Percentiles rank a stretch among this genome's conserved stretches.
phyloP scores from a whole-genome alignment of 1,284 basidiomycete species.

The Malassezia psittaci region DNA sequence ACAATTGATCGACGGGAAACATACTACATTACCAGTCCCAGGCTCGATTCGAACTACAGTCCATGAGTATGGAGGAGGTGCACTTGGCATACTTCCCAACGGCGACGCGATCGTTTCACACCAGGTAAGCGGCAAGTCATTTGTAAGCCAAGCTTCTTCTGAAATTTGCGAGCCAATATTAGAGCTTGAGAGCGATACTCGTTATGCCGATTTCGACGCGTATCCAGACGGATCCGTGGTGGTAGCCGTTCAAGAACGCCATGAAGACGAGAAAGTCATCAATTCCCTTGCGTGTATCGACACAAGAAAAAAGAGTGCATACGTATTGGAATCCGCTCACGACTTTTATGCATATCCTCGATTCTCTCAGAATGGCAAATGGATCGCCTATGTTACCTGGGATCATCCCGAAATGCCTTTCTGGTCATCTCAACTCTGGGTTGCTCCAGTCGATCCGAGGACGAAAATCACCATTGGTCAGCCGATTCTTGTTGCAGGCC shows the following conservation, averaged over 20 bases:
- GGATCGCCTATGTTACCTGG: slow-evolving; percentile 64
- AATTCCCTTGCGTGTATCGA: slow-evolving; percentile 55
- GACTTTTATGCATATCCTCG: slow-evolving; percentile 49
- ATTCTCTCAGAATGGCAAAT: slow-evolving; percentile 61
- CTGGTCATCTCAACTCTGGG: slow-evolving; percentile 59
- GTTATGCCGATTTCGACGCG: slow-evolving; percentile 53
- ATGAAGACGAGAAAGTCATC: slow-evolving; percentile 48
- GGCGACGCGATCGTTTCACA: slow-evolving; percentile 29
- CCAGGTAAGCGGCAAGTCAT: slow-evolving; percentile 6
- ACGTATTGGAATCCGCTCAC: slow-evolving; percentile 7
- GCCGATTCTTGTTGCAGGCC: not conserved
- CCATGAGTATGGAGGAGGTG: slow-evolving; percentile 42
- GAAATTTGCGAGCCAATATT: not conserved
- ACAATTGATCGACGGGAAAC: not conserved
- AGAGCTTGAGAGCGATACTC: slow-evolving; percentile 52
- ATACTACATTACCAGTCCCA: not conserved
- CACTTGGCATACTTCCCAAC: slow-evolving; percentile 20
- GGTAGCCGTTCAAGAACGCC: slow-evolving; percentile 58
- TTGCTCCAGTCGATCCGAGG: slow-evolving; percentile 49
- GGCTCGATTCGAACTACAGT: slow-evolving; percentile 28
- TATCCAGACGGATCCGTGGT: slow-evolving; percentile 49
- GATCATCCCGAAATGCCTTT: slow-evolving; percentile 67
- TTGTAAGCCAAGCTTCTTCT: not conserved
- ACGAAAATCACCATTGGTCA: not conserved
- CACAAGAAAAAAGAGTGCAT: not conserved